A percentile compares a stretch with the other conserved stretches of the same genome.
Conservation (phyloP, 2,329 filamentous ascomycete genomes). For the Pseudogymnoascus sp. region DNA sequence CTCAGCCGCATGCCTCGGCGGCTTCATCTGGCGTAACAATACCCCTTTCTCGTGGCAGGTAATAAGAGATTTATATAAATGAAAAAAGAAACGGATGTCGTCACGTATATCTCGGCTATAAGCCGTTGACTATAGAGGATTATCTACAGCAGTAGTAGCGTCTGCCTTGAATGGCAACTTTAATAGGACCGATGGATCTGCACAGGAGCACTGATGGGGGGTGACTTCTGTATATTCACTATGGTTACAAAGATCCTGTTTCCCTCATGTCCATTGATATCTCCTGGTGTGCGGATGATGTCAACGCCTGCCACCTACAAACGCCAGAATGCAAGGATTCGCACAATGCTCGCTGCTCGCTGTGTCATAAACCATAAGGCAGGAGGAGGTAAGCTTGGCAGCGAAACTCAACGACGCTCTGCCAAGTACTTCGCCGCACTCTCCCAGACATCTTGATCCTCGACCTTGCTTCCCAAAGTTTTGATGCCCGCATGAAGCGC, state of each 20-base stretch:
- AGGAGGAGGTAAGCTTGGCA: neutral
- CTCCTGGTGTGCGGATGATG: neutral
- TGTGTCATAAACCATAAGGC: slow-evolving; percentile 7
- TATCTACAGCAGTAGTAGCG: neutral
- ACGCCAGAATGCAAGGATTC: slow-evolving; percentile 6
- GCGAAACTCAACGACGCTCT: slow-evolving; percentile 18
- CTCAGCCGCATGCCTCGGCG: neutral
- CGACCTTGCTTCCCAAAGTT: slow-evolving; percentile 42
- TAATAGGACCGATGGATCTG: neutral
- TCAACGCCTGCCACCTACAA: slow-evolving; percentile 4
- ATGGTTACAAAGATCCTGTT: neutral
- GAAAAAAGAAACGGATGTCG: neutral
- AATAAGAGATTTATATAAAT: neutral
- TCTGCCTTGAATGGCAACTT: neutral
- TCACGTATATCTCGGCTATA: neutral
- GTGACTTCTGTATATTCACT: slow-evolving; percentile 6
- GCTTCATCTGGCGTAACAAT: neutral
- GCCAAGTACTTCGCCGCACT: slow-evolving; percentile 45
- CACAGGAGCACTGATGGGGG: neutral
- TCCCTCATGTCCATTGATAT: slow-evolving; percentile 4
- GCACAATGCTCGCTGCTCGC: slow-evolving; percentile 5
- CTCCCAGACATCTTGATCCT: slow-evolving; percentile 43
- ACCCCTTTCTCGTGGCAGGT: neutral
- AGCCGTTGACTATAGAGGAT: neutral
- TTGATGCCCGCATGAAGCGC: slow-evolving; percentile 51